Conservation (phyloP, 345 rosid species). For the Zanthoxylum bungeanum region DNA sequence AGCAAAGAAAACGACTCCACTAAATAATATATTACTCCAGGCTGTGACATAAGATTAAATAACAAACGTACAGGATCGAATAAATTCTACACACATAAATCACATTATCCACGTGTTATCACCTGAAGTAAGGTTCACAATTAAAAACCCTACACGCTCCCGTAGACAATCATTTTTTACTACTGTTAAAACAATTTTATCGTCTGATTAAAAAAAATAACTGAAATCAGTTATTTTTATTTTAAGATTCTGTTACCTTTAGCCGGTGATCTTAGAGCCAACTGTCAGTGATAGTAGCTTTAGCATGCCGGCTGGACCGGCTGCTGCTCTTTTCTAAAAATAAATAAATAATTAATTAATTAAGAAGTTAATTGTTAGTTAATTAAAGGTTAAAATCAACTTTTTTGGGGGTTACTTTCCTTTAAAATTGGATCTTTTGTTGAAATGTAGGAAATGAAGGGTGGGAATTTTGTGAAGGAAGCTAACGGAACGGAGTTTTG, state of each 20-base stretch:
- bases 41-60: no score
- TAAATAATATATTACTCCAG: background rate
- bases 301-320: constrained; percentile 32
- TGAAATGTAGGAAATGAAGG: no score
- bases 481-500: constrained; percentile 30
- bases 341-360: background rate
- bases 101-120: constrained; percentile 1
- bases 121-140: background rate
- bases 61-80: background rate
- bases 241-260: constrained; percentile 13
- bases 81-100: background rate
- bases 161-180: background rate
- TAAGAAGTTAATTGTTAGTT: background rate
- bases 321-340: background rate
- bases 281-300: constrained; percentile 25
- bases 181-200: background rate
- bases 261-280: constrained; percentile 17
- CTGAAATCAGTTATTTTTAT: constrained; percentile 2
- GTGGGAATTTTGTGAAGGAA: constrained; percentile 34
- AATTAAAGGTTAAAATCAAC: constrained; percentile 1
- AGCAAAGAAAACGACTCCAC: constrained; percentile 11
- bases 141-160: background rate
- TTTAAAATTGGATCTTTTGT: constrained; percentile 42
- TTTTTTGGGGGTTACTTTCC: constrained; percentile 24
- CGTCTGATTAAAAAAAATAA: background rate